Conservation (phyloP, 2,329 filamentous ascomycete genomes). For the Lecanosticta acicola region DNA sequence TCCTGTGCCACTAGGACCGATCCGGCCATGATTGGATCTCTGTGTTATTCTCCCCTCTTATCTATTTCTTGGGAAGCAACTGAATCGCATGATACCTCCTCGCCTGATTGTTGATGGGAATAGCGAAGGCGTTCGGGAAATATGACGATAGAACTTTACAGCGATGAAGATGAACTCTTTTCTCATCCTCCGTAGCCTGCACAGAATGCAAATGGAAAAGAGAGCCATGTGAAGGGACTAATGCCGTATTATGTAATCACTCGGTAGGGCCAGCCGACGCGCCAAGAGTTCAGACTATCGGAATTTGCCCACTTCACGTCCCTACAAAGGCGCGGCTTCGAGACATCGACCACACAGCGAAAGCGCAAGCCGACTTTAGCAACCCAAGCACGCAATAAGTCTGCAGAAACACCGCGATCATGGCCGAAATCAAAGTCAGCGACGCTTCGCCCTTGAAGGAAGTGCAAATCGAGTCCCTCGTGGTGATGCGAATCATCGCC, state of each 20-base stretch:
- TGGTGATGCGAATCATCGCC: slow-evolving; percentile 97
- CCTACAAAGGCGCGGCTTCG: too few species aligned
- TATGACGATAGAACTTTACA: not conserved
- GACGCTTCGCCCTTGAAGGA: slow-evolving; percentile 59
- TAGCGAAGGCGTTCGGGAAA: slow-evolving; percentile 1
- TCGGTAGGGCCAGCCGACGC: not conserved
- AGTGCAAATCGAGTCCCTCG: slow-evolving; percentile 91
- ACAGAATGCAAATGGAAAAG: not conserved
- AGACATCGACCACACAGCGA: too few species aligned
- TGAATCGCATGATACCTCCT: not conserved
- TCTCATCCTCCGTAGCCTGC: too few species aligned
- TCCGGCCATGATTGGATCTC: slow-evolving; percentile 4
- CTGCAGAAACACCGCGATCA: slow-evolving; percentile 12
- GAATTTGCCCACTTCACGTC: not conserved
- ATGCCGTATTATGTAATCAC: not conserved
- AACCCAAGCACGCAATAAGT: not conserved
- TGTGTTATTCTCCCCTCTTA: slow-evolving; percentile 2
- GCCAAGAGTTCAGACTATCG: not conserved
- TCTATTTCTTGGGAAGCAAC: not conserved
- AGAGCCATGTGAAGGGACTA: not conserved
- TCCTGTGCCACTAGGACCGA: slow-evolving; percentile 9
- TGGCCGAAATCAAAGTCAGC: slow-evolving; percentile 24
- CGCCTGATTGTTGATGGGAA: not conserved
- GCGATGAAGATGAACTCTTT: not conserved
- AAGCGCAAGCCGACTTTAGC: not conserved